Evolutionary conservation across 2,329 filamentous ascomycete genomes (phyloP), one percentile per base, ranked within the genome.

Genomic region (Colletotrichum sp.): DNA sequence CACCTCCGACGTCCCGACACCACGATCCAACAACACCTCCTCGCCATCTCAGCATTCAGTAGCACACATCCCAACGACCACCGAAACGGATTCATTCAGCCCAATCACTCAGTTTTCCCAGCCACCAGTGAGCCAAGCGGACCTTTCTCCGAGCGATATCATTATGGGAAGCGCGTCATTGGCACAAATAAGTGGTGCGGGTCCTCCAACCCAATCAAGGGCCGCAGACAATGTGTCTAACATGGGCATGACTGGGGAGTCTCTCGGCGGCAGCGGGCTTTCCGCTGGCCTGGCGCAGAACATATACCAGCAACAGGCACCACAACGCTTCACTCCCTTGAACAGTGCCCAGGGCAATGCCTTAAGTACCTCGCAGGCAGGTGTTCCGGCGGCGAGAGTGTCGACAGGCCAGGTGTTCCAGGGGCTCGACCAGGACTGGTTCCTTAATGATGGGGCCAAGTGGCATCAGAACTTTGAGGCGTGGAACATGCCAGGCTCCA

Each of bases 1-100:
- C 81, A 90, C 90, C 69, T 89, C 90, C 1, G 92, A 93, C 68
- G 88, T 92, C 8, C 89, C 90, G 3, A 92, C 92, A 3, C 91
- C 91, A 24, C 80, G 9, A 28, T 86, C 85, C 75, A 80, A 85
- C 80, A 60, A 81, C 78, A 74, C 79, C 6, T 72, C 81, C 8
- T 84, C 83, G 6, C 82, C 84, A 4, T 78, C 72, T 4, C 30
- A 80, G 9, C 82, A 82, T 12, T 82, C 84, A 44, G 32, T 28
- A 4, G 34, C 69, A 3, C 26, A 68, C 24, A 81, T 77, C 72
- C 72, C 71, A 39, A 72, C 32, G n/a, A 74, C 76, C 55, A 75
- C 78, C 18, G 80, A 81, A 57, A 73, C 78, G 13, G 81, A 83
- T 8, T 85, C 85, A 6, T 84, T 84, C 57, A 85, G 83, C 34